These are phyloP conservation scores for Themeda triandra DNA, from an alignment of 176 grass and related monocot genomes.

Conservation along the genomic window DNA sequence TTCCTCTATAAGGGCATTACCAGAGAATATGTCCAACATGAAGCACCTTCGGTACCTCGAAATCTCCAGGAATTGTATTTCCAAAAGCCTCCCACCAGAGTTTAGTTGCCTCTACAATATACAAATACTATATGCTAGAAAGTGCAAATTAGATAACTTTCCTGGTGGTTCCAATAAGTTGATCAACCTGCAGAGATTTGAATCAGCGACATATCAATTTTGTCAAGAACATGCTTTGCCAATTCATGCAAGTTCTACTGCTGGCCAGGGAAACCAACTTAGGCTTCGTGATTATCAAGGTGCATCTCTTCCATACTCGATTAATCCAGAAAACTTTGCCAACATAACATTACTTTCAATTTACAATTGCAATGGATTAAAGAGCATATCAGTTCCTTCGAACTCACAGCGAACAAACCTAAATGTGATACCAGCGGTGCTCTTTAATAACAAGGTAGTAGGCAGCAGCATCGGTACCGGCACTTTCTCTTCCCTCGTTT, in stretches of 20 bases:
- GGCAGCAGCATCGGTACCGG: not conserved
- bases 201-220: not conserved
- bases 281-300: not conserved
- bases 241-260: not conserved
- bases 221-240: not conserved
- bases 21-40: not conserved
- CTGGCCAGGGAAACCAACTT: not conserved
- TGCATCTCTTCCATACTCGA: not conserved
- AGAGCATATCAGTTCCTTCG: not conserved
- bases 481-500: not conserved
- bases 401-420: not conserved
- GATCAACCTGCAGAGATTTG: not conserved
- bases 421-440: not conserved
- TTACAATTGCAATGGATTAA: not conserved
- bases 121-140: not conserved
- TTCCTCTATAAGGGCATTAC: not conserved
- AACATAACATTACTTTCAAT: not conserved
- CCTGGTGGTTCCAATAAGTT: not conserved
- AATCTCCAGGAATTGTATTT: rapidly evolving
- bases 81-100: not conserved
- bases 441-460: not conserved
- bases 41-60: constrained; percentile 14
- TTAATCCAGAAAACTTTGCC: not conserved
- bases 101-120: not conserved
- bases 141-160: not conserved